Evolutionary conservation across 257 asterid species (phyloP), one percentile per base, ranked within the genome.

Genomic region (Cynanchum wilfordii): DNA sequence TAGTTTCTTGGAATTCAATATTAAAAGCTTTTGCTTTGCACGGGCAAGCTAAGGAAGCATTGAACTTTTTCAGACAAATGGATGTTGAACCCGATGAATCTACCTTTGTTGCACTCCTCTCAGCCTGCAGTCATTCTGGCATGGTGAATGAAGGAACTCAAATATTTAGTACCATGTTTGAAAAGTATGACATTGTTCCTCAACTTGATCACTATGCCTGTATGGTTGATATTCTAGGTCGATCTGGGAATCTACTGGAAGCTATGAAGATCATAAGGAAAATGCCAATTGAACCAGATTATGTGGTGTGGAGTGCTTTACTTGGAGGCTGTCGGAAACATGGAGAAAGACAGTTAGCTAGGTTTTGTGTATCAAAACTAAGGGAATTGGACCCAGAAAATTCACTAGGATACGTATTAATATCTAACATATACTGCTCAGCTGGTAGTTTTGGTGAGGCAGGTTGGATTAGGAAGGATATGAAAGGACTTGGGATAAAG

Each of bases 121-220:
- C 92, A 22, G 90, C 92, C 45, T 93, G 96, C 86, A 88, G 96
- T 74, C 91, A 88, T 86, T 87, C 91, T 19, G 98, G 97, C 50
- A 63, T 88, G 92, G 92, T 93, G 71, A 78, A 84, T 59, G 88
- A 93, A 83, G 97, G 98, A 71, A 82, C 73, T 17, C 65, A 73
- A 38, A 70, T 89, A 69, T 91, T 87, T 57, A 69, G 83, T 42
- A n/a, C 76, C 65, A 91, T 91, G 97, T 66, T 68, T 17, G 76
- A 71, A 71, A 87, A 76, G 75, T 83, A 87, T n/a, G 86, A 89
- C 30, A 56, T 89, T 68, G 77, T 59, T 86, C 97, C 98, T 72
- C 95, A 87, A 75, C 90, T 89, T 1, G 98, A 90, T 80, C 98
- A 93, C 73, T 90, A 84, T 69, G 97, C 97, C 40, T 87, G 97